Evolutionary conservation across 352 stramenopile species (phyloP).

Genomic region (Globisporangium cystogenes): DNA sequence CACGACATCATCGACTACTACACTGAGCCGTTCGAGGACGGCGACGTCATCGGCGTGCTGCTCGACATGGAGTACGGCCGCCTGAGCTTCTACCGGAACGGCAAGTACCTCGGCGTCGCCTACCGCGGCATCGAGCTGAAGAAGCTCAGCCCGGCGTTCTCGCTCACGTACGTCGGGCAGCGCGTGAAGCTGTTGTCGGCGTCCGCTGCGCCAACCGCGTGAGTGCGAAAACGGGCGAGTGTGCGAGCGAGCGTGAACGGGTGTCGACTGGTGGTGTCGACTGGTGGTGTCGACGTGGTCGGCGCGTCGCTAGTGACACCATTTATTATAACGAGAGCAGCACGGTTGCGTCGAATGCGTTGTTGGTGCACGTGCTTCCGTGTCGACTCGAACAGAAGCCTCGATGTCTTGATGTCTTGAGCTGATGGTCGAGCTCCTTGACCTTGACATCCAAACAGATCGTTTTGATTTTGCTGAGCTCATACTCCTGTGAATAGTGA

Average conservation of each 20-base stretch:
- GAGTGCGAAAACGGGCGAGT: neutral
- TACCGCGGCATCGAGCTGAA: conserved; percentile 59
- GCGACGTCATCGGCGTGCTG: conserved; percentile 67
- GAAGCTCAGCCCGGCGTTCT: conserved; percentile 62
- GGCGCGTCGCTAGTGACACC: too few relatives aligned
- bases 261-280: too few relatives aligned
- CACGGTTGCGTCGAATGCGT: too few relatives aligned
- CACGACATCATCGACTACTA: conserved; percentile 74
- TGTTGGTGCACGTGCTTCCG: too few relatives aligned
- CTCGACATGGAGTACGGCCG: conserved; percentile 72
- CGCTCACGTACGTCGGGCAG: conserved; percentile 61
- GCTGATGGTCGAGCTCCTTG: too few relatives aligned
- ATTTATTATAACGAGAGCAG: too few relatives aligned
- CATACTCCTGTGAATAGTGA: too few relatives aligned
- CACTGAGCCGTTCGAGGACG: conserved; percentile 59
- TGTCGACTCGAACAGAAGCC: too few relatives aligned
- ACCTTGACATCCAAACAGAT: too few relatives aligned
- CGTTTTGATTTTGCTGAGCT: too few relatives aligned
- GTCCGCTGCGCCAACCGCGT: conserved; percentile 40
- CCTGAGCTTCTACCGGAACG: conserved; percentile 79
- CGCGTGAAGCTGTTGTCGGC: conserved; percentile 57
- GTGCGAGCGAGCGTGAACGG: too few relatives aligned
- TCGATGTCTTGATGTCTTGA: neutral
- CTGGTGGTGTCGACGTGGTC: too few relatives aligned
- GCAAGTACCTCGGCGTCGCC: conserved; percentile 61